Evolutionary conservation across 2,329 filamentous ascomycete species (phyloP).

Genomic region (Colletotrichum sp.): DNA sequence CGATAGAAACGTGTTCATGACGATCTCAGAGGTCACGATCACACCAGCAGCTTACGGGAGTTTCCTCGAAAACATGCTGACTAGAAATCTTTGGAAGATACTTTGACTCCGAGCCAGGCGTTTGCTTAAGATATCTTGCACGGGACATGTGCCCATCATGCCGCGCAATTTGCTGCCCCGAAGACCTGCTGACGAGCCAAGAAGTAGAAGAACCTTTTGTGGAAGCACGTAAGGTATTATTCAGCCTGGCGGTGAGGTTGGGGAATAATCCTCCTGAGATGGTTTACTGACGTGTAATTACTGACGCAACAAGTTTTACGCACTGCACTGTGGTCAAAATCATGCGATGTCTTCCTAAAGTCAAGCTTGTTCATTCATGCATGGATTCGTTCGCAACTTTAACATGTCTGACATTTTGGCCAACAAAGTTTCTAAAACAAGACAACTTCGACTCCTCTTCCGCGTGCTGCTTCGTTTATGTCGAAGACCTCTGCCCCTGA

Average conservation of each 20-base stretch:
- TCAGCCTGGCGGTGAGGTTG: not conserved
- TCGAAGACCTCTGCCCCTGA: not conserved
- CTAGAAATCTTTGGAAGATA: too few relatives aligned
- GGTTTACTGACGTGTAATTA: not conserved
- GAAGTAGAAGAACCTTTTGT: not conserved
- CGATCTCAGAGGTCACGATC: too few relatives aligned
- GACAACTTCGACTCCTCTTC: not conserved
- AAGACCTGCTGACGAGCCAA: not conserved
- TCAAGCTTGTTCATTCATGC: not conserved
- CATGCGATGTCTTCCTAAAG: not conserved
- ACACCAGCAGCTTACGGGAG: too few relatives aligned
- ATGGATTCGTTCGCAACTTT: not conserved
- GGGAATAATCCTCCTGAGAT: not conserved
- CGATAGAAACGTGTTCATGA: too few relatives aligned
- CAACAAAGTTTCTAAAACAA: not conserved
- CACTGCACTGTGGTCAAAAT: not conserved
- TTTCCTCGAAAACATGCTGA: too few relatives aligned
- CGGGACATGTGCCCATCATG: not conserved
- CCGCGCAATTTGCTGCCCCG: not conserved
- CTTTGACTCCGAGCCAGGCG: too few relatives aligned
- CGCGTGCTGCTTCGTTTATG: not conserved
- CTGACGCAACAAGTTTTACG: not conserved
- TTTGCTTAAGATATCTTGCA: not conserved
- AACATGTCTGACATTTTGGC: not conserved
- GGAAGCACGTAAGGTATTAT: not conserved